Evolutionary conservation across 495 filamentous ascomycete genomes (phyloP), one percentile per base, ranked within the genome.

Genomic region (Thozetella sp.): DNA sequence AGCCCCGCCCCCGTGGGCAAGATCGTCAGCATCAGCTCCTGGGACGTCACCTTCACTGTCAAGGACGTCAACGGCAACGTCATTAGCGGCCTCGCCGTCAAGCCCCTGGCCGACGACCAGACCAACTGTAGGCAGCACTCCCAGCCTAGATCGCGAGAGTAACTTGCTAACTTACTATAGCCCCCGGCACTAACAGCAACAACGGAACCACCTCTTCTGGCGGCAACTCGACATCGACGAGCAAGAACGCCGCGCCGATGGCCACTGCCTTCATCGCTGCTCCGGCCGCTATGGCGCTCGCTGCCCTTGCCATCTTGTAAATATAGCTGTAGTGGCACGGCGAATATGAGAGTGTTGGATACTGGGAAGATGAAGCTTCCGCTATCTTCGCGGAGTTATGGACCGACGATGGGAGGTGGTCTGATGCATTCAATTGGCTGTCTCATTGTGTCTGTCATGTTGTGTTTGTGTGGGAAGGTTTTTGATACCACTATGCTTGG

Each of bases 11-110:
- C 77, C 53, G 60, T 53, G 30, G 77, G 75, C 65, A 72, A 76
- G 62, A 59, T 77, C 53, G 67, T 80, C 60, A 58, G 72, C 26
- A 72, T 77, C 67, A 70, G 65, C 57, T 62, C 78, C 62, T 82
- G 68, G 59, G 67, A 62, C 24, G 75, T 82, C 65, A 74, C 60
- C 52, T 64, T 72, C 55, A 51, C 62, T 11, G 76, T 80, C 57
- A 69, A 66, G 52, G 74, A 76, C 64, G 63, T 70, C 43, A 67
- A 78, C 58, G 78, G 76, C 52, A 71, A 55, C 40, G 48, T 59
- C 25, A 54, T 82, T 53, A 55, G 51, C 19, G 58, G 62, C 61
- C 71, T 82, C 17, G 69, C 65, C 15, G 77, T 81, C 59, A 75
- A 75, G 69, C 71, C 73, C 45, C 68, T 82, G 3, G 61, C 66